Percentiles rank a stretch among this genome's conserved stretches.
Conservation (phyloP, 441 rosid genomes). For the Erysimum cheiri region DNA sequence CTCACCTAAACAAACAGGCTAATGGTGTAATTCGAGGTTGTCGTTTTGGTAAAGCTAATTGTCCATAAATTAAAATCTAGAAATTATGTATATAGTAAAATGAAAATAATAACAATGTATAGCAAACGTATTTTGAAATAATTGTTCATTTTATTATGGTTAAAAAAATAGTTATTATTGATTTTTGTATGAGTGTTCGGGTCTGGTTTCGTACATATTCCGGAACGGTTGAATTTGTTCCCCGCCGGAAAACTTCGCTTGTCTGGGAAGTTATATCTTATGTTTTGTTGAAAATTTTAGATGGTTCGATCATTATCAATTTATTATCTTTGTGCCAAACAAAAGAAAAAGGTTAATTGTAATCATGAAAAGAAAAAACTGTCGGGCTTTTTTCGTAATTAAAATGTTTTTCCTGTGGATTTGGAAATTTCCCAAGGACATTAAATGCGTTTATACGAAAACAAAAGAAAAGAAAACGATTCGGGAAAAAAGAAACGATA, state of each 20-base stretch:
- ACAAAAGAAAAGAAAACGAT: too few relatives aligned
- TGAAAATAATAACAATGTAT: background rate
- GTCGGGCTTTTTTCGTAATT: slow-evolving; percentile 24
- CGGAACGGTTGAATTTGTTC: too few relatives aligned
- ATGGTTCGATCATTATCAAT: background rate
- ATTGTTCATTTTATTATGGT: background rate
- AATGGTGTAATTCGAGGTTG: background rate
- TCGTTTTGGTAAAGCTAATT: background rate
- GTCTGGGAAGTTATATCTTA: background rate
- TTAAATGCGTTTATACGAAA: slow-evolving; percentile 16
- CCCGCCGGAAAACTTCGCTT: too few relatives aligned
- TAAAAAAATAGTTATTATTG: background rate
- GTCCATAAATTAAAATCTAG: background rate
- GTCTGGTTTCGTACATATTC: too few relatives aligned
- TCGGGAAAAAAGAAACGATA: background rate
- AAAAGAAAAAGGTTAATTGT: background rate
- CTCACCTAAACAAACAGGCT: background rate
- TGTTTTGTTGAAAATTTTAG: background rate
- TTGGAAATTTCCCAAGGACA: slow-evolving; percentile 20
- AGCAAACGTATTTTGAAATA: background rate
- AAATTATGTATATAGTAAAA: background rate
- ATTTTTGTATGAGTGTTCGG: background rate
- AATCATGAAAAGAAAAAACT: background rate
- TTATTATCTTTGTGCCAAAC: too few relatives aligned
- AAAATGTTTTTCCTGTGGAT: slow-evolving; percentile 16